A percentile compares a stretch with the other conserved stretches of the same genome.
Conservation (phyloP, 805 yeast genomes). For the Wilhelminamyces savonicus region DNA sequence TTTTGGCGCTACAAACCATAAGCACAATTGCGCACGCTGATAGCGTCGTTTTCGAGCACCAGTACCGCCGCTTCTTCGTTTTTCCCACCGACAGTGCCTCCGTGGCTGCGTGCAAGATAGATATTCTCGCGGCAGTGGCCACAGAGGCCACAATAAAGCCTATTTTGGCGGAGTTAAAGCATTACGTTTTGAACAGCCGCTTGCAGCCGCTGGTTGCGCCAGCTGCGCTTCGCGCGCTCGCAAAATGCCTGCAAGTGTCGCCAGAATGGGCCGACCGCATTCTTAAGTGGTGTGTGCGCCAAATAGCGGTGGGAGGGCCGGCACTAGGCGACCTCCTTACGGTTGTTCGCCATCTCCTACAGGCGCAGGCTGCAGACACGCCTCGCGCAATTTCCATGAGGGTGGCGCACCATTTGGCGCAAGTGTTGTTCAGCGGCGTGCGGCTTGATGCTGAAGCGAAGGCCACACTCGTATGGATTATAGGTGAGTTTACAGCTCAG, state of each 20-base stretch:
- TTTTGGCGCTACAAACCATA: conserved; percentile 43
- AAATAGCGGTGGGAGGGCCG: too few species aligned
- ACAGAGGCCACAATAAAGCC: conserved; percentile 44
- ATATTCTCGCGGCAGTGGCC: conserved; percentile 54
- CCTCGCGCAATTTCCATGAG: conserved; percentile 40
- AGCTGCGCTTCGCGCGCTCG: conserved; percentile 56
- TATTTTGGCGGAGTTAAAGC: conserved; percentile 59
- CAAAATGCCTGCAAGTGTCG: conserved; percentile 47
- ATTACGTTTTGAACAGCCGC: conserved; percentile 35
- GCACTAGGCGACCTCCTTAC: conserved; percentile 68
- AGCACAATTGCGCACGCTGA: conserved; percentile 28
- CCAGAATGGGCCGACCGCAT: conserved; percentile 46
- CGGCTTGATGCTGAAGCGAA: conserved; percentile 45
- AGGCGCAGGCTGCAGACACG: conserved; percentile 26
- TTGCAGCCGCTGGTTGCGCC: too few species aligned
- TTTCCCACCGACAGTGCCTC: conserved; percentile 45
- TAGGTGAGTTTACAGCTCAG: conserved; percentile 66
- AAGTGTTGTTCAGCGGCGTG: conserved; percentile 10
- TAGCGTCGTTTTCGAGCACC: conserved; percentile 22
- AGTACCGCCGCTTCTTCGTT: conserved; percentile 46
- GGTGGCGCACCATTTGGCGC: conserved; percentile 46
- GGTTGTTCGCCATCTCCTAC: conserved; percentile 67
- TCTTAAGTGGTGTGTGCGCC: conserved; percentile 60
- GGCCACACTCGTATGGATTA: conserved; percentile 83
- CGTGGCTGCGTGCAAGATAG: conserved; percentile 49